phyloP scores from a whole-genome alignment of 805 yeast species.

The Zygoascus biomembranicola region DNA sequence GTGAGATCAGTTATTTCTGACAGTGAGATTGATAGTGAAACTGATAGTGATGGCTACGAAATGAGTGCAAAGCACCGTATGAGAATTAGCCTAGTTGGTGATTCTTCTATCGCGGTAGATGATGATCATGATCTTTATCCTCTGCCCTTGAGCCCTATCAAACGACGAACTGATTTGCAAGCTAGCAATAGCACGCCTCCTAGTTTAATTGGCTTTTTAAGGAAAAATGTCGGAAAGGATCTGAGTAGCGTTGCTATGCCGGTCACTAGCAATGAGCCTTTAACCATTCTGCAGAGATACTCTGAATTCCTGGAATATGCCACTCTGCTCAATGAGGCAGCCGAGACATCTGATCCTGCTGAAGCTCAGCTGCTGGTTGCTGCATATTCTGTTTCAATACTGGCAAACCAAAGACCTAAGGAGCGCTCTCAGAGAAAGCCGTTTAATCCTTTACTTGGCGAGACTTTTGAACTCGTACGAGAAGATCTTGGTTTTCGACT shows the following conservation, averaged over 20 bases:
- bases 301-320: conserved; percentile 77
- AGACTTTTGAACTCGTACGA: conserved; percentile 81
- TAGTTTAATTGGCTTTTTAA: conserved; percentile 63
- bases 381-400: conserved; percentile 68
- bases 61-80: conserved; percentile 4
- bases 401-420: conserved; percentile 65
- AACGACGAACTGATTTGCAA: conserved; percentile 50
- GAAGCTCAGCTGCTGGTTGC: conserved; percentile 63
- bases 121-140: conserved; percentile 46
- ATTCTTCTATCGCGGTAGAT: background rate
- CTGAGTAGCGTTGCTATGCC: conserved; percentile 79
- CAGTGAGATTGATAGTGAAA: conserved; percentile 13
- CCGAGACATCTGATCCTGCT: conserved; percentile 41
- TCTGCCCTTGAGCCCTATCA: conserved; percentile 41
- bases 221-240: conserved; percentile 92
- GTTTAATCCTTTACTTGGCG: conserved; percentile 90
- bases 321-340: conserved; percentile 54
- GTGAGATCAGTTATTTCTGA: conserved; percentile 1
- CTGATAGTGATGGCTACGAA: conserved; percentile 5
- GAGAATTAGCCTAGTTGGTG: conserved; percentile 1
- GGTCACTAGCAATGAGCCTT: conserved; percentile 86
- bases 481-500: conserved; percentile 72
- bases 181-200: conserved; percentile 66
- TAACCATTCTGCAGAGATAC: conserved; percentile 69
- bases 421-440: conserved; percentile 80